Evolutionary conservation across 345 rosid species (phyloP).

Genomic region (Melaleuca alternifolia): DNA sequence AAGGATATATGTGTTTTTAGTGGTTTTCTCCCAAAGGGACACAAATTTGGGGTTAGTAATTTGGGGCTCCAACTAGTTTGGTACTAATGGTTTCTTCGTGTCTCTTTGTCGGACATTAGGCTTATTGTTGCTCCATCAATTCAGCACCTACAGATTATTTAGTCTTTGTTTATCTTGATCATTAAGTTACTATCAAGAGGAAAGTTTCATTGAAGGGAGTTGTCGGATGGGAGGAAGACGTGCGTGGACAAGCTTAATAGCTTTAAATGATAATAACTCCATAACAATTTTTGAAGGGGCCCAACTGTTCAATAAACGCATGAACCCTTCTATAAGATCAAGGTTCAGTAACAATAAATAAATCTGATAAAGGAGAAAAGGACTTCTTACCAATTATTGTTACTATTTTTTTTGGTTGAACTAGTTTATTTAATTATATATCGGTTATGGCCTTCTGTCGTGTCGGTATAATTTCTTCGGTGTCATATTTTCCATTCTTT

Average conservation of each 20-base stretch:
- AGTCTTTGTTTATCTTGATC: background rate
- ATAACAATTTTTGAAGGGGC: background rate
- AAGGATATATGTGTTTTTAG: no score
- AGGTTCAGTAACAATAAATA: background rate
- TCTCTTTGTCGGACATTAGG: background rate
- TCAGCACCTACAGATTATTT: background rate
- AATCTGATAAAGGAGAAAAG: background rate
- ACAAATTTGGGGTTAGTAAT: background rate
- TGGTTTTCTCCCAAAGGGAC: no score
- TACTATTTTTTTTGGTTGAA: background rate
- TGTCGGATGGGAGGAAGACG: background rate
- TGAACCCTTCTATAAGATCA: background rate
- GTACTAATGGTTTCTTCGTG: background rate
- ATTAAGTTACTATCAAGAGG: background rate
- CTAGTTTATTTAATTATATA: background rate
- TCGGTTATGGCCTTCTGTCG: background rate
- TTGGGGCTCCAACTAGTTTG: background rate
- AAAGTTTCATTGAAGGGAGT: background rate
- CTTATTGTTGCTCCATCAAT: background rate
- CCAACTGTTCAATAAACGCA: background rate
- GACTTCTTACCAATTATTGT: no score
- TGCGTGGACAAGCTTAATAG: background rate
- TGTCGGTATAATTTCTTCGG: no score
- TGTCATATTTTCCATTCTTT: background rate
- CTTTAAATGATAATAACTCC: background rate